A percentile compares a stretch with the other conserved stretches of the same genome.
Conservation (phyloP, 2,329 filamentous ascomycete genomes). For the Decorospora gaudefroyi region DNA sequence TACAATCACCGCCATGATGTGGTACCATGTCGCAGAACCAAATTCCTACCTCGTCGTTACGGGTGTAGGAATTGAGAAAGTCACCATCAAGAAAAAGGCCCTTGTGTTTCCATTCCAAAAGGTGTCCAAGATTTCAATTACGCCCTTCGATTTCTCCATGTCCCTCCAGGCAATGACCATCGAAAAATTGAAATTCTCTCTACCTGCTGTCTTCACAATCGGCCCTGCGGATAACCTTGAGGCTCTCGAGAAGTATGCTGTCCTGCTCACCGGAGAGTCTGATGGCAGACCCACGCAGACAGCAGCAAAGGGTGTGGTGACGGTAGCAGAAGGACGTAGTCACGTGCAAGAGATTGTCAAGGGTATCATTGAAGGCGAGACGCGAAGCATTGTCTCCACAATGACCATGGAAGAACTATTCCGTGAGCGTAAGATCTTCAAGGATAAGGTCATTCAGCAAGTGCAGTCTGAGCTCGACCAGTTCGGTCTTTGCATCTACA, state of each 20-base stretch:
- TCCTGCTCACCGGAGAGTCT: conserved; percentile 70
- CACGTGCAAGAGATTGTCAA: conserved; percentile 86
- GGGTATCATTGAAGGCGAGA: conserved; percentile 88
- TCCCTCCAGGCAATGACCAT: conserved; percentile 85
- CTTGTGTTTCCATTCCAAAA: conserved; percentile 49
- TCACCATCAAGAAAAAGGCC: conserved; percentile 76
- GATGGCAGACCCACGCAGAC: conserved; percentile 50
- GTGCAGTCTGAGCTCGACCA: conserved; percentile 79
- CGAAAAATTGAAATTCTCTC: conserved; percentile 81
- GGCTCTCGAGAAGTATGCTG: conserved; percentile 78
- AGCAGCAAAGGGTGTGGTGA: conserved; percentile 44
- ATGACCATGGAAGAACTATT: conserved; percentile 97
- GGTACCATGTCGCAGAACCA: conserved; percentile 71
- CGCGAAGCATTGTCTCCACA: conserved; percentile 76
- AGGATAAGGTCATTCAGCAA: conserved; percentile 65
- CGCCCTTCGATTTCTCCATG: conserved; percentile 81
- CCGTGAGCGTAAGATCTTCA: conserved; percentile 75
- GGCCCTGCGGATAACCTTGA: conserved; percentile 74
- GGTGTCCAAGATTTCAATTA: conserved; percentile 59
- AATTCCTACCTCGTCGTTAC: conserved; percentile 89
- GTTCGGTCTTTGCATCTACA: conserved; percentile 71
- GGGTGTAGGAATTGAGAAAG: conserved; percentile 72
- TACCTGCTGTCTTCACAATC: conserved; percentile 85
- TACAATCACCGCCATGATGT: conserved; percentile 33
- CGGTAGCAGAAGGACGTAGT: conserved; percentile 55